These are phyloP conservation scores for Botrytis byssoidea DNA, from an alignment of 2,329 filamentous ascomycete species.

Conservation along the genomic window DNA sequence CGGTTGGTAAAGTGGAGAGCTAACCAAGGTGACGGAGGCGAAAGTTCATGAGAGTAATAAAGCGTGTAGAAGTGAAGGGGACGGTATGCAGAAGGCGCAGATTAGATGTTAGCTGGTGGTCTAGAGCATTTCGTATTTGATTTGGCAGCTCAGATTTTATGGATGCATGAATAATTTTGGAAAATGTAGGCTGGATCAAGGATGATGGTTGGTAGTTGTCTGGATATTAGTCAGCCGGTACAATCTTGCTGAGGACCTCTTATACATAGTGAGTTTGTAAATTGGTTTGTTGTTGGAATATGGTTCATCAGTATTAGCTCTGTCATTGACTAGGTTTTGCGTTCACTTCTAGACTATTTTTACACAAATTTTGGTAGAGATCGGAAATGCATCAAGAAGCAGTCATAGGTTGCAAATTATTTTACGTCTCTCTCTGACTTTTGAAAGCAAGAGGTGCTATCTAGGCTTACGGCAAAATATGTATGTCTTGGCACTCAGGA, in stretches of 20 bases:
- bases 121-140: neutral
- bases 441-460: neutral
- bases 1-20: neutral
- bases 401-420: no score
- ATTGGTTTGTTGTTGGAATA: neutral
- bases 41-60: neutral
- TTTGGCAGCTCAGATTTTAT: neutral
- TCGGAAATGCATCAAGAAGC: no score
- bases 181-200: neutral
- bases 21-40: neutral
- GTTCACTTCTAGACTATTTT: neutral
- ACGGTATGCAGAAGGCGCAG: neutral
- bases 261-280: neutral
- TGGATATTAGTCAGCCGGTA: no score
- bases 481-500: neutral
- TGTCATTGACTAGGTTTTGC: rapidly evolving
- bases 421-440: no score
- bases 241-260: neutral
- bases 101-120: neutral
- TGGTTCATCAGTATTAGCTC: rapidly evolving
- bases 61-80: neutral
- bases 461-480: neutral
- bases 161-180: neutral
- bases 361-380: neutral
- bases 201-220: neutral